Evolutionary conservation across 1,284 basidiomycete species (phyloP).

Genomic region (Sanghuangporus weigelae): DNA sequence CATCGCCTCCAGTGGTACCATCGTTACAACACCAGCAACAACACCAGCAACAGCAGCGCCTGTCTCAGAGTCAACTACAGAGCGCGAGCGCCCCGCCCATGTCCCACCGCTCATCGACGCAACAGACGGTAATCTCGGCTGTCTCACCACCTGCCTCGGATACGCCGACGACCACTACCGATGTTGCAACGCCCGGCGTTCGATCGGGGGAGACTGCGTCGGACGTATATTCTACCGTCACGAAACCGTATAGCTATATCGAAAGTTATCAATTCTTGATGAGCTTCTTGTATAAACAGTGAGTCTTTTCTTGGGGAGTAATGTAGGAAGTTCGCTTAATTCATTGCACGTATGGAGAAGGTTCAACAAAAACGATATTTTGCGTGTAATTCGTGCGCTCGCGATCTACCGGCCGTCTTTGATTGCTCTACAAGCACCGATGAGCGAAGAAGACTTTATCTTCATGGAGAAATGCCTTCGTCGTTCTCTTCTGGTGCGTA

Average conservation of each 20-base stretch:
- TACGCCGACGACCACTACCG: slow-evolving; percentile 12
- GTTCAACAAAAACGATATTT: slow-evolving; percentile 93
- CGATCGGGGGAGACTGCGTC: slow-evolving; percentile 26
- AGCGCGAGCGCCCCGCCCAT: background rate
- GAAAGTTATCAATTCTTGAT: slow-evolving; percentile 93
- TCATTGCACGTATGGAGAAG: slow-evolving; percentile 34
- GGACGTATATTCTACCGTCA: slow-evolving; percentile 68
- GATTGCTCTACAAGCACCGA: slow-evolving; percentile 94
- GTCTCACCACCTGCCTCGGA: slow-evolving; percentile 17
- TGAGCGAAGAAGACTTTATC: slow-evolving; percentile 89
- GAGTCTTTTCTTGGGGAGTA: slow-evolving; percentile 12
- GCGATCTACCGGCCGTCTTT: slow-evolving; percentile 93
- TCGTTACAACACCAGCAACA: background rate
- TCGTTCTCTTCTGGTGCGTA: slow-evolving; percentile 78
- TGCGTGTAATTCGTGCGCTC: slow-evolving; percentile 90
- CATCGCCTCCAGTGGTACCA: background rate
- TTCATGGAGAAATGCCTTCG: slow-evolving; percentile 97
- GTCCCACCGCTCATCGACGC: background rate
- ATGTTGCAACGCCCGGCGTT: slow-evolving; percentile 18
- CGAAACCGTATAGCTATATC: slow-evolving; percentile 86
- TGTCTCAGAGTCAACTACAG: background rate
- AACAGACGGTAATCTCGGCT: slow-evolving; percentile 3
- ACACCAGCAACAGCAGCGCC: slow-evolving; percentile 6
- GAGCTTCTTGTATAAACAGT: slow-evolving; percentile 85
- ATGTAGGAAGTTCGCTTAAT: background rate